Base-by-base conservation (phyloP, 495 filamentous ascomycete genomes). In the Aspergillus heteromorphus region DNA sequence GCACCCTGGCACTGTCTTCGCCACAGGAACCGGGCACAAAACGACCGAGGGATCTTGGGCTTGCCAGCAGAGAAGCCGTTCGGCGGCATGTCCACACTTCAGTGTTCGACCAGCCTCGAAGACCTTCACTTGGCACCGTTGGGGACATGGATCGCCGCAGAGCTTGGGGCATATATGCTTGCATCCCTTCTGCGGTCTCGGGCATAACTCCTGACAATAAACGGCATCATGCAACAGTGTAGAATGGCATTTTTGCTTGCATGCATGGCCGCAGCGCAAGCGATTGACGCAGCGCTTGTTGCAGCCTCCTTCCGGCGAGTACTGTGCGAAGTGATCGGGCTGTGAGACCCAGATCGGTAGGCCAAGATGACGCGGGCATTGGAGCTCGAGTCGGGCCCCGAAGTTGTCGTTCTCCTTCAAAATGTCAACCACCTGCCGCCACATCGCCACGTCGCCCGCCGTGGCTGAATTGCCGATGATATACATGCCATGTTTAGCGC, bases 401-500 rank as follows among this genome's bases (percentile, higher is more conserved):
- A 89, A 65, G 31, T 80, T 81, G 2, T 69, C 72, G 0, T 68
- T 66, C 0, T 59, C 56, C 27, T 67, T 57, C 2, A 92, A 55
- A 13, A 87, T 82, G 0, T 66, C 55, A 20, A 87, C 62, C 6
- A 93, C 81, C 3, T 87, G 51, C 1, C 61, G 68, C 89, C 89
- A 95, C 87, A 93, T 92, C 0, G 62, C 55, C 4, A 91, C 76
- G 34, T 69, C 61, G 1, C 38, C 55, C 14, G 75, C 83, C 0
- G 87, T 85, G 27, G 73, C 63, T 2, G 79, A 66, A 61, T 92
- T 91, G 11, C 90, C 88, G 43, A 93, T 83, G 48, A 95, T 81
- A 64, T 90, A 95, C 85, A 95, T 89, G 6, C 90, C 88, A 63
- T 95, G 82, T 61, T 83, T 73, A 6, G 88, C 89, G 7, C 89